A percentile compares a stretch with the other conserved stretches of the same genome.
Evolutionary conservation across 2,329 filamentous ascomycete genomes (phyloP).

Genomic region (Pyrenophora seminiperda): DNA sequence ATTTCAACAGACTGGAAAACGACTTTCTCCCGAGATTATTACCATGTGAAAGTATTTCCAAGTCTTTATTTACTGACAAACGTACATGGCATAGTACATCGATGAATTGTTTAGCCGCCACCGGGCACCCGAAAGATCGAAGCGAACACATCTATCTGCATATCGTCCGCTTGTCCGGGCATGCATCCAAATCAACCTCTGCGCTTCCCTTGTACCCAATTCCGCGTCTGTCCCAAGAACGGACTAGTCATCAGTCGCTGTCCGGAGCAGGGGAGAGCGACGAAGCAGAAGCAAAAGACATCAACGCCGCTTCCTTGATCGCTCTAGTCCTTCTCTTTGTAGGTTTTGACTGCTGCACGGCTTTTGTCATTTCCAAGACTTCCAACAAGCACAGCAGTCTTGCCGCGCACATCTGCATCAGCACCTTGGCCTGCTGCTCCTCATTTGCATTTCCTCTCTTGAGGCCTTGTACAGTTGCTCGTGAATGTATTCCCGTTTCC

Average conservation of each 20-base stretch:
- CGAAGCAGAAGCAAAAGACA: conserved; percentile 30
- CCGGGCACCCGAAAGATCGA: too few species aligned
- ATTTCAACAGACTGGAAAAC: too few species aligned
- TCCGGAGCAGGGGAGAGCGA: conserved; percentile 33
- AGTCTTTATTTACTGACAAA: too few species aligned
- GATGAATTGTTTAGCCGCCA: too few species aligned
- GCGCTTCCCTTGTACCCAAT: too few species aligned
- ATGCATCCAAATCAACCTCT: too few species aligned
- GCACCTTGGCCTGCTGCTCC: conserved; percentile 43
- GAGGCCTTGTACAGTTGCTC: conserved; percentile 52
- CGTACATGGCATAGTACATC: too few species aligned
- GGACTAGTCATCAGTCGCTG: conserved; percentile 17
- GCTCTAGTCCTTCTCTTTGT: conserved; percentile 3
- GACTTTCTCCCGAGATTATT: too few species aligned
- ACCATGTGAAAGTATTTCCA: too few species aligned
- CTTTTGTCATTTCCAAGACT: conserved; percentile 33
- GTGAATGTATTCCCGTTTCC: conserved; percentile 58
- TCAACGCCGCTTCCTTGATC: conserved; percentile 3
- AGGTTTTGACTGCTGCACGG: conserved; percentile 16
- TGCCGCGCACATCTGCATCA: conserved; percentile 44
- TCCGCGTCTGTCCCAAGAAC: too few species aligned
- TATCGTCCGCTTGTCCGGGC: too few species aligned
- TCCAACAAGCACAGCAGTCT: conserved; percentile 45
- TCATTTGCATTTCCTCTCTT: conserved; percentile 47
- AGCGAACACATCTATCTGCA: too few species aligned